Percentiles rank a stretch among this genome's conserved stretches.
These are phyloP conservation scores for Mariannaea sp. DNA, from an alignment of 2,329 filamentous ascomycete genomes.

Conservation along the genomic window DNA sequence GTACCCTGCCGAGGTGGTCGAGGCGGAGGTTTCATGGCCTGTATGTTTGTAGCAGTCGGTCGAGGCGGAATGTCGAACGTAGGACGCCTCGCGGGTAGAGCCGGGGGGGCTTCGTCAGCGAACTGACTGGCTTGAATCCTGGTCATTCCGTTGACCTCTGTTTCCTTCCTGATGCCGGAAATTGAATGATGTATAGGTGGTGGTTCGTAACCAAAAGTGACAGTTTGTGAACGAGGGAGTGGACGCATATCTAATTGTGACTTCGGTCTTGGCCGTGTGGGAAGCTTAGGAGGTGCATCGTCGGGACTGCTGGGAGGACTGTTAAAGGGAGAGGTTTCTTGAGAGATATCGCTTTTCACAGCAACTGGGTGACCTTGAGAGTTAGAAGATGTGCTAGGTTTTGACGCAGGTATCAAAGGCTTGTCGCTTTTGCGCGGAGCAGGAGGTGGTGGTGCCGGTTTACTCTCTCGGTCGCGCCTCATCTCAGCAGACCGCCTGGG, in stretches of 20 bases:
- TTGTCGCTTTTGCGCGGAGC: conserved; percentile 78
- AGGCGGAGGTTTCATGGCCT: conserved; percentile 43
- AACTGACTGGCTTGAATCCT: conserved; percentile 47
- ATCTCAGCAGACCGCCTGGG: conserved; percentile 66
- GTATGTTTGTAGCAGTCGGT: conserved; percentile 21
- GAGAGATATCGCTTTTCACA: conserved; percentile 31
- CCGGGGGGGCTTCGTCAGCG: conserved; percentile 52
- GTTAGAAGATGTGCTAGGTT: conserved; percentile 23
- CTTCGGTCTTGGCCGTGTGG: conserved; percentile 55
- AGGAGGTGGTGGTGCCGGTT: conserved; percentile 65
- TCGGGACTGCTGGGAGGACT: conserved; percentile 80
- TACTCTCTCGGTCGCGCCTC: conserved; percentile 54
- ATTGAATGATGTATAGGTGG: conserved; percentile 58
- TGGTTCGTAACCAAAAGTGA: conserved; percentile 50
- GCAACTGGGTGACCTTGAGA: conserved; percentile 13
- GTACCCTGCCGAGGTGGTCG: conserved; percentile 50
- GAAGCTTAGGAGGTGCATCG: conserved; percentile 56
- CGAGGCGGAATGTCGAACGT: conserved; percentile 35
- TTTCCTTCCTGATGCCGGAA: conserved; percentile 49
- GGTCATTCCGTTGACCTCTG: conserved; percentile 47
- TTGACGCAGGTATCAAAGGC: conserved; percentile 43
- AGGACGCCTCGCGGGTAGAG: conserved; percentile 55
- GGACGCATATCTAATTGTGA: conserved; percentile 30
- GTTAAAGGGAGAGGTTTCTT: conserved; percentile 76
- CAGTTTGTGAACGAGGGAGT: conserved; percentile 28